These are phyloP conservation scores for Astraeus odoratus DNA, from an alignment of 768 basidiomycete species.

Conservation along the genomic window DNA sequence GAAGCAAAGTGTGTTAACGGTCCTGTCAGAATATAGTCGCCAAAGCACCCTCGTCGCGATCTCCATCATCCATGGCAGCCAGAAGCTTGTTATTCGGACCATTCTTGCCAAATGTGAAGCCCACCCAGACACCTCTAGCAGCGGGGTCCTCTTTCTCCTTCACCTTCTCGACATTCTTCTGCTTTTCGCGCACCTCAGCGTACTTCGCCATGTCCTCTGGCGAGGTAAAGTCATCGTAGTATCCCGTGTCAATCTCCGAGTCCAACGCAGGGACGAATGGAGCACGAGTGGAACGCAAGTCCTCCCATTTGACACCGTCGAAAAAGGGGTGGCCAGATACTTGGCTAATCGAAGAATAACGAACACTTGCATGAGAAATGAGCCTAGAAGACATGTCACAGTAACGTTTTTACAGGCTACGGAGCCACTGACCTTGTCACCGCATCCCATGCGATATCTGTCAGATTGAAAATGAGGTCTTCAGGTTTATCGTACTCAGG, in stretches of 20 bases:
- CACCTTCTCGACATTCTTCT: slow-evolving; percentile 86
- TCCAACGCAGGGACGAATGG: slow-evolving; percentile 95
- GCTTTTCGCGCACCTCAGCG: slow-evolving; percentile 96
- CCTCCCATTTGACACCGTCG: slow-evolving; percentile 64
- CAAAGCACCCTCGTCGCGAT: slow-evolving; percentile 43
- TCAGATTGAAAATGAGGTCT: slow-evolving; percentile 93
- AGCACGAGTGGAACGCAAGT: slow-evolving; percentile 66
- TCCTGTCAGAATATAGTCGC: slow-evolving; percentile 51
- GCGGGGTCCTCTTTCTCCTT: slow-evolving; percentile 78
- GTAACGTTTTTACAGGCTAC: neutral
- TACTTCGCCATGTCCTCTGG: slow-evolving; percentile 98
- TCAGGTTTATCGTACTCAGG: slow-evolving; percentile 95
- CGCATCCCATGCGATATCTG: slow-evolving; percentile 90
- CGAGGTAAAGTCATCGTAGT: slow-evolving; percentile 87
- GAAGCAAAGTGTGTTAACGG: neutral
- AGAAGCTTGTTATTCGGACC: slow-evolving; percentile 46
- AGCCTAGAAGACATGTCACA: slow-evolving; percentile 40
- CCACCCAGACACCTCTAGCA: slow-evolving; percentile 80
- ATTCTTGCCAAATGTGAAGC: slow-evolving; percentile 88
- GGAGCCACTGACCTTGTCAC: slow-evolving; percentile 60
- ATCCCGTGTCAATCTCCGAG: slow-evolving; percentile 90
- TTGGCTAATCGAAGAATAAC: slow-evolving; percentile 68
- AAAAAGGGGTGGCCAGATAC: slow-evolving; percentile 83
- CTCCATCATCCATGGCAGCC: slow-evolving; percentile 24
- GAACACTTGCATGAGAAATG: slow-evolving; percentile 79